Base-by-base conservation (phyloP, 2,329 filamentous ascomycete species). In the Apiospora saccharicola region DNA sequence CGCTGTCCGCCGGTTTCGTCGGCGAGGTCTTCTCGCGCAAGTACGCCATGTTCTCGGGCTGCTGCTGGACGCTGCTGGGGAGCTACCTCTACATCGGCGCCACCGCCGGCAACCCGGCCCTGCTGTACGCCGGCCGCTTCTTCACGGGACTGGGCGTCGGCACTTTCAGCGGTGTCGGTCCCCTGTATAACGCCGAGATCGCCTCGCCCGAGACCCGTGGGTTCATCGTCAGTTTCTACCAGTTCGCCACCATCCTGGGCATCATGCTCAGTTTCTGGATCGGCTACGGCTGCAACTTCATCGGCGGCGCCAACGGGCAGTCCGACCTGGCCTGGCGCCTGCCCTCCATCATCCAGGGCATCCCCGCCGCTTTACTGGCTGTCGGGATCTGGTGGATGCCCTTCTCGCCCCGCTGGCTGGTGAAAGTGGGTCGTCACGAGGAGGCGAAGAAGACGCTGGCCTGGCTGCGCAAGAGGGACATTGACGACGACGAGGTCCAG, bases 321-420 rank as follows among this genome's bases (percentile, higher is more conserved):
- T 70, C 80, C 78, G 75, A 80, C 78, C 68, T 81, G 77, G 43
- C 72, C 70, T 73, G 77, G 78, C 41, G 82, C 76, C 70, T 85
- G 5, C 79, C 79, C 1, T 75, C 79, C 64, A 73, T 77, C 53
- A 74, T 80, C 30, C 78, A 80, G 71, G 76, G 79, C 49, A 69
- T 79, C 34, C 79, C 78, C 8, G 79, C 75, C 1, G 57, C 78
- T 10, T 68, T 78, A 3, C 75, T 80, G 16, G 78, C 82, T 22
- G 76, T 77, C 5, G 82, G 81, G 0, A 81, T 78, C 26, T 67
- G 74, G 22, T 76, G 86, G 71, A 81, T 89, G 37, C 89, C 89
- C 0, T 89, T 86, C 75, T 89, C 88, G 0, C 88, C 88, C 0
- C 82, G 88, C 43, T 90, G 88, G 78, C 83, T 90, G 0, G 83